A percentile compares a stretch with the other conserved stretches of the same genome.
Conservation (phyloP, 176 grass and related monocot genomes). For the barley (Hordeum vulgare) region DNA sequence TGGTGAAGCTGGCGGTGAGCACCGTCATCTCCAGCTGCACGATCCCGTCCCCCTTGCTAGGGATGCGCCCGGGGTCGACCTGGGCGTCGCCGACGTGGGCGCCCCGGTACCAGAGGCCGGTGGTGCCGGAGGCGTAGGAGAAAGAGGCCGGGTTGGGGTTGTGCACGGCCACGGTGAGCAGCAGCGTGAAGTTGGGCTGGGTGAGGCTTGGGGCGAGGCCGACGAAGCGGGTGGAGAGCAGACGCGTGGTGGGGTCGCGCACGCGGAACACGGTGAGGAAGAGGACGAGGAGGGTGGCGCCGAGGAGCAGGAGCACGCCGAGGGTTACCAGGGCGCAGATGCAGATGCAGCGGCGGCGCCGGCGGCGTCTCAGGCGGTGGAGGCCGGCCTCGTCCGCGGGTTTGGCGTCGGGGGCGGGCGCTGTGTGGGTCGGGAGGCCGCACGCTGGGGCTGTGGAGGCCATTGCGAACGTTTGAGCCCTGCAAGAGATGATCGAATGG, state of each 20-base stretch:
- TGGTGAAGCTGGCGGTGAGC: constrained; percentile 27
- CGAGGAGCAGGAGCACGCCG: constrained; percentile 1
- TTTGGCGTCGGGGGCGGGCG: neutral
- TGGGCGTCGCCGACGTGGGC: constrained; percentile 31
- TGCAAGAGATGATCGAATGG: neutral
- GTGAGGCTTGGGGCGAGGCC: constrained; percentile 37
- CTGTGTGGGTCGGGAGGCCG: neutral
- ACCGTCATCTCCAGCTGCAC: constrained; percentile 32
- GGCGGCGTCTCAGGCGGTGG: neutral
- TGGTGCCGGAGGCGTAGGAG: constrained; percentile 14
- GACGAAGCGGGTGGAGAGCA: constrained; percentile 28
- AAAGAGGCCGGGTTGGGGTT: constrained; percentile 69
- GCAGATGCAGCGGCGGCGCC: neutral
- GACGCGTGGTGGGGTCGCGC: constrained; percentile 23
- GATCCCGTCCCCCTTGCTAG: constrained; percentile 28
- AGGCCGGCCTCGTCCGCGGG: neutral
- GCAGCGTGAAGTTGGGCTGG: constrained; percentile 47
- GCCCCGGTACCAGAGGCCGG: constrained; percentile 34
- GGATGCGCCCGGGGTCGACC: constrained; percentile 32
- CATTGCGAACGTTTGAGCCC: neutral
- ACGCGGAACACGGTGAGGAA: constrained; percentile 38
- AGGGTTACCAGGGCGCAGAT: constrained; percentile 10
- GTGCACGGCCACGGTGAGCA: constrained; percentile 32
- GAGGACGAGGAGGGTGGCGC: constrained; percentile 30
- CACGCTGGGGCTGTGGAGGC: neutral